These are phyloP conservation scores for Pythium plurisporium DNA, from an alignment of 352 stramenopile genomes.

Conservation along the genomic window DNA sequence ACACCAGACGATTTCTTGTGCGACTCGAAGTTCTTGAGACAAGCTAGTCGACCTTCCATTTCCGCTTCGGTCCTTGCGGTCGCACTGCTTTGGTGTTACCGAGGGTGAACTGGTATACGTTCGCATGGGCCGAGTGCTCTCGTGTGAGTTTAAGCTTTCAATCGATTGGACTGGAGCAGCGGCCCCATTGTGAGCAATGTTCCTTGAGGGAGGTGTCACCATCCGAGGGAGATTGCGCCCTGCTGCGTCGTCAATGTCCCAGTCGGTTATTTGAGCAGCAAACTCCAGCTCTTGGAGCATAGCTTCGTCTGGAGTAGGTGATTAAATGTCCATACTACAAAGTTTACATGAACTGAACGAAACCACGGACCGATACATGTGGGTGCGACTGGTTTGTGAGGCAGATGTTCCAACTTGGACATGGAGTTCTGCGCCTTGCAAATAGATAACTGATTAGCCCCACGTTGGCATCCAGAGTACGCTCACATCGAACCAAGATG, in stretches of 20 bases:
- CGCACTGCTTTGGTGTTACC: too few relatives aligned
- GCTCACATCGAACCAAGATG: too few relatives aligned
- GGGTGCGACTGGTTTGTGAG: background rate
- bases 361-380: background rate
- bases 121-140: background rate
- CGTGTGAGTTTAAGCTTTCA: too few relatives aligned
- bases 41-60: background rate
- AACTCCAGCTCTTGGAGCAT: constrained; percentile 37
- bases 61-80: background rate
- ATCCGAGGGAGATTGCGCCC: background rate
- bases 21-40: constrained; percentile 19
- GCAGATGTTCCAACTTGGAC: background rate
- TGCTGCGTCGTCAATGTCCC: constrained; percentile 35
- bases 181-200: background rate
- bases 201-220: constrained; percentile 16
- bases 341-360: background rate
- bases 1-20: constrained; percentile 22
- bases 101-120: too few relatives aligned
- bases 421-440: background rate
- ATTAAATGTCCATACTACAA: background rate
- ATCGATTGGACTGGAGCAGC: background rate
- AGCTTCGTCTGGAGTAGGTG: constrained; percentile 16
- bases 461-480: too few relatives aligned
- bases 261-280: constrained; percentile 47
- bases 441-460: too few relatives aligned